Conservation (phyloP, 1,284 basidiomycete genomes). For the Kwoniella shivajii region DNA sequence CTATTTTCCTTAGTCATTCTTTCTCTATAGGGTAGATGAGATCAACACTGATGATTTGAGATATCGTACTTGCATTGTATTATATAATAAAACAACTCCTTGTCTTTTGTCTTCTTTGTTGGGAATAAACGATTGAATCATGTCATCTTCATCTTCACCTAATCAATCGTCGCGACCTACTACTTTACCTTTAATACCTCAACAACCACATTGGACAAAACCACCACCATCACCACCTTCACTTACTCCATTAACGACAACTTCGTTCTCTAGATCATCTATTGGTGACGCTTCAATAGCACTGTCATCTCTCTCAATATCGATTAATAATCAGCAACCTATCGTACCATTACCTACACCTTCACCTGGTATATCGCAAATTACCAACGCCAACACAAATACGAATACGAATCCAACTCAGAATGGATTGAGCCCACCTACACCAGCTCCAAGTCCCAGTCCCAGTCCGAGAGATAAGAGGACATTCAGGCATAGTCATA, state of each 20-base stretch:
- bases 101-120: not conserved
- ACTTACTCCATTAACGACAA: slow-evolving; percentile 2
- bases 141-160: not conserved
- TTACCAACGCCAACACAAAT: not conserved
- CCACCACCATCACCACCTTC: slow-evolving; percentile 15
- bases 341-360: slow-evolving; percentile 18
- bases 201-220: slow-evolving; percentile 18
- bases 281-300: slow-evolving; percentile 4
- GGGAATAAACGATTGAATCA: not conserved
- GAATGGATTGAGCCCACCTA: slow-evolving; percentile 26
- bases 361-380: slow-evolving; percentile 3
- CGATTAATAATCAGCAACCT: slow-evolving; percentile 8
- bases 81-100: too few relatives aligned
- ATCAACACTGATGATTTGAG: too few relatives aligned
- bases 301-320: slow-evolving; percentile 1
- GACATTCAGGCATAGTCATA: slow-evolving; percentile 10
- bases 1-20: too few relatives aligned
- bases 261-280: not conserved
- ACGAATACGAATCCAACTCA: too few relatives aligned
- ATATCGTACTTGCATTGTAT: too few relatives aligned
- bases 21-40: too few relatives aligned
- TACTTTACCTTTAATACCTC: slow-evolving; percentile 5
- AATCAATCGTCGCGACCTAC: slow-evolving; percentile 7
- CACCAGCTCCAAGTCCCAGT: slow-evolving; percentile 39
- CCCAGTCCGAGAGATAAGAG: slow-evolving; percentile 26